Conservation (phyloP, 768 basidiomycete genomes). For the Suillus subluteus region DNA sequence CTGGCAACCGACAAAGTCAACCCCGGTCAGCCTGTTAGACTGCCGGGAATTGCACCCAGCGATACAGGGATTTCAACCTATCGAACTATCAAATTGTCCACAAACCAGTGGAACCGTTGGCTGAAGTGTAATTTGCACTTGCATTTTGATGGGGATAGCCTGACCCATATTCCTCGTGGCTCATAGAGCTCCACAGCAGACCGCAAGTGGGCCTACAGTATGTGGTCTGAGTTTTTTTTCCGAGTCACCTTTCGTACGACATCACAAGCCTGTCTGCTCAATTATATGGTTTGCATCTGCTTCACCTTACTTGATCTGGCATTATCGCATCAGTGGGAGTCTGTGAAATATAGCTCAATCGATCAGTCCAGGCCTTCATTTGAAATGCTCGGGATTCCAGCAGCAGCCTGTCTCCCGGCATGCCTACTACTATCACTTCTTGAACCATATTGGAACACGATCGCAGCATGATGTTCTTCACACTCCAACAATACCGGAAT, state of each 20-base stretch:
- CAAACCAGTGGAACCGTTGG: background rate
- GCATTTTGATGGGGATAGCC: background rate
- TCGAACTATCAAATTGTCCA: background rate
- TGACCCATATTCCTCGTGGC: background rate
- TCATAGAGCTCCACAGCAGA: background rate
- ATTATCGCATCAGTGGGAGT: constrained; percentile 1
- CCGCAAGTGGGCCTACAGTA: background rate
- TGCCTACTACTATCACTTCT: background rate
- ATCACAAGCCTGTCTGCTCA: background rate
- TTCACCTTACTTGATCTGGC: background rate
- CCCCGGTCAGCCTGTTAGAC: too few relatives aligned
- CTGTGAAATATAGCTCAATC: background rate
- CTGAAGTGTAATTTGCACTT: background rate
- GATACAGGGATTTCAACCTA: background rate
- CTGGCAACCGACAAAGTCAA: background rate
- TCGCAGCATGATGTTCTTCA: constrained; percentile 6
- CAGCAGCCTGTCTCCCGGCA: constrained; percentile 1
- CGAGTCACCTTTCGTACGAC: background rate
- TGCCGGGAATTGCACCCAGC: background rate
- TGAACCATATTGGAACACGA: constrained; percentile 3
- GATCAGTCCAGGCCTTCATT: constrained; percentile 8
- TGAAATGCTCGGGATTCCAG: constrained; percentile 3
- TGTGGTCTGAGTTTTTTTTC: background rate
- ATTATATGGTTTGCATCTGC: constrained; percentile 1
- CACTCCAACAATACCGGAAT: background rate